Evolutionary conservation across 2,329 filamentous ascomycete genomes (phyloP).

Genomic region (Bipolaris sorokiniana): DNA sequence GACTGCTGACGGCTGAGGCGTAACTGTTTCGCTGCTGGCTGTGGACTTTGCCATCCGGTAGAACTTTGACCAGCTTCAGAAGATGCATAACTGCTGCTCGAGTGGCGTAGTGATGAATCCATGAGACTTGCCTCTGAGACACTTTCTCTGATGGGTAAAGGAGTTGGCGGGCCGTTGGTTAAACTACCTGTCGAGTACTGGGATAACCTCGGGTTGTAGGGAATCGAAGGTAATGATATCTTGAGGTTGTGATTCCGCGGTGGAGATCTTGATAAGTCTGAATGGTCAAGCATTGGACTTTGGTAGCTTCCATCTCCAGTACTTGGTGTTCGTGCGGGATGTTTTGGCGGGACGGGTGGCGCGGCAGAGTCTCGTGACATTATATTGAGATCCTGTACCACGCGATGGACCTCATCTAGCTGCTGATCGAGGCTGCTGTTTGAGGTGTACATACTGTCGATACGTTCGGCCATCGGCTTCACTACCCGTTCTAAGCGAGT

Average conservation of each 20-base stretch:
- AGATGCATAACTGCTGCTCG: slow-evolving; percentile 78
- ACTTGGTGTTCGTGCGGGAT: slow-evolving; percentile 27
- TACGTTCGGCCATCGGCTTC: slow-evolving; percentile 41
- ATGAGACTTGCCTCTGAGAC: slow-evolving; percentile 37
- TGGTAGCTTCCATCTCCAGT: slow-evolving; percentile 10
- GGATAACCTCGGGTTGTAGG: slow-evolving; percentile 8
- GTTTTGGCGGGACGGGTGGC: slow-evolving; percentile 23
- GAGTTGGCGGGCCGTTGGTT: slow-evolving; percentile 2
- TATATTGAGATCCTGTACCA: slow-evolving; percentile 35
- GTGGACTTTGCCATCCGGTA: slow-evolving; percentile 21
- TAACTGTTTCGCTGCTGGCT: slow-evolving; percentile 15
- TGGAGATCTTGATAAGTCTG: slow-evolving; percentile 1
- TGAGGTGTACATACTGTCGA: slow-evolving; percentile 37
- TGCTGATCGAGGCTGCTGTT: slow-evolving; percentile 33
- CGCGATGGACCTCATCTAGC: slow-evolving; percentile 40
- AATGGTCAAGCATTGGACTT: background rate
- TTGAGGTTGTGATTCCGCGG: slow-evolving; percentile 10
- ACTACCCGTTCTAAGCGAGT: slow-evolving; percentile 39
- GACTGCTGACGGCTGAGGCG: slow-evolving; percentile 15
- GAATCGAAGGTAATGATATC: slow-evolving; percentile 8
- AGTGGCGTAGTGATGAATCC: slow-evolving; percentile 91
- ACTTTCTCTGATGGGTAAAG: slow-evolving; percentile 25
- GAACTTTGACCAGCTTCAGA: slow-evolving; percentile 64
- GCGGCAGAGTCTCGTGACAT: slow-evolving; percentile 13
- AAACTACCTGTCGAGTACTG: slow-evolving; percentile 10